Evolutionary conservation across 2,329 filamentous ascomycete species (phyloP).

Genomic region (Tolypocladium nubicola): DNA sequence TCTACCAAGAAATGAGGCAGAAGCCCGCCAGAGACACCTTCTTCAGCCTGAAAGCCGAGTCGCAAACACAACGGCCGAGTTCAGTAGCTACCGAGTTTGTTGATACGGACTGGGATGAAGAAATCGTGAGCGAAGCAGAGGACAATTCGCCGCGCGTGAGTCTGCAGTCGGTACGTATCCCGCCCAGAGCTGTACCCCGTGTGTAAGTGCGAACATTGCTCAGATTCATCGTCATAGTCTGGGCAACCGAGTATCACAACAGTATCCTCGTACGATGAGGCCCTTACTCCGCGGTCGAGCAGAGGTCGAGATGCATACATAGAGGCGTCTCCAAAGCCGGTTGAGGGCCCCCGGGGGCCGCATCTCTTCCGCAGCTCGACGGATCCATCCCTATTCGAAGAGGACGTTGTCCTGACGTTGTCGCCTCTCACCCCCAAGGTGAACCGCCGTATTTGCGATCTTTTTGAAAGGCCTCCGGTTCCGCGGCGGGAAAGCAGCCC

Average conservation of each 20-base stretch:
- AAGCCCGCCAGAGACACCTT: conserved; percentile 46
- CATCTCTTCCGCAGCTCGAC: conserved; percentile 73
- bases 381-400: conserved; percentile 29
- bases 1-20: conserved; percentile 41
- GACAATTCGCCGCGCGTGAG: conserved; percentile 58
- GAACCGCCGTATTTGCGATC: conserved; percentile 22
- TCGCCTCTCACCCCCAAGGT: conserved; percentile 65
- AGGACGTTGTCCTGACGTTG: conserved; percentile 50
- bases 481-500: conserved; percentile 32
- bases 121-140: conserved; percentile 42
- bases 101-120: conserved; percentile 64
- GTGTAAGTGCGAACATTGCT: neutral
- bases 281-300: conserved; percentile 63
- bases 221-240: conserved; percentile 33
- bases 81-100: conserved; percentile 69
- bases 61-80: conserved; percentile 42
- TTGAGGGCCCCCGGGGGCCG: conserved; percentile 73
- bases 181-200: neutral
- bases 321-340: conserved; percentile 50
- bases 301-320: conserved; percentile 50
- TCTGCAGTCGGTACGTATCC: conserved; percentile 56
- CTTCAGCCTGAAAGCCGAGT: conserved; percentile 45
- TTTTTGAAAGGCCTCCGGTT: conserved; percentile 12
- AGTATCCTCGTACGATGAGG: conserved; percentile 77
- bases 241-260: conserved; percentile 73